Conservation (phyloP, 371 early-diverging fungal species). For the Basidiobolus meristosporus region DNA sequence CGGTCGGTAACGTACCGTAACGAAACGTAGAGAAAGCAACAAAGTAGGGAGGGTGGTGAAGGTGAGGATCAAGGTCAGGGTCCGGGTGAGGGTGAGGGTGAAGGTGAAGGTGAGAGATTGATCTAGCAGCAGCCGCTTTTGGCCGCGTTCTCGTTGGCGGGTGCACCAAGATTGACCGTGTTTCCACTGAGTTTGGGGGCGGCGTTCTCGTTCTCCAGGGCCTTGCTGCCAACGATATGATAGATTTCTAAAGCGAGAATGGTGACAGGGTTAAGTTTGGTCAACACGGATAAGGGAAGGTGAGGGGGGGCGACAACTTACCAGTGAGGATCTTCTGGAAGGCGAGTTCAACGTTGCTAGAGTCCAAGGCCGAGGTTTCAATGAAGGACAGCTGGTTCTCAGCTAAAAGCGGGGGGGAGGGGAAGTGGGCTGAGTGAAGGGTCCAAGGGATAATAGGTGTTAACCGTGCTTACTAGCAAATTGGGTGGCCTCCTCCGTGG, state of each 20-base stretch:
- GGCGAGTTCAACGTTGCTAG: constrained; percentile 44
- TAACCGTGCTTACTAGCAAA: constrained; percentile 88
- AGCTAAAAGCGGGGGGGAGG: constrained; percentile 7
- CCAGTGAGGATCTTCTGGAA: constrained; percentile 44
- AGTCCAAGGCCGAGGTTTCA: constrained; percentile 53
- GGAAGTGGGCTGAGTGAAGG: neutral
- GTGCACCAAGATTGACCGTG: neutral
- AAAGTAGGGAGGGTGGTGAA: too few species aligned
- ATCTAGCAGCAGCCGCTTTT: constrained; percentile 1
- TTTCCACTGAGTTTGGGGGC: neutral
- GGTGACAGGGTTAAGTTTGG: neutral
- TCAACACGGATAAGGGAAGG: too few species aligned
- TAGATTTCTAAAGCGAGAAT: constrained; percentile 50
- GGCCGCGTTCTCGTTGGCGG: neutral
- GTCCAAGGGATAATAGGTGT: constrained; percentile 3
- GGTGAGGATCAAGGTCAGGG: too few species aligned
- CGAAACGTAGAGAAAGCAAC: too few species aligned
- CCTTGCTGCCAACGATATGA: constrained; percentile 81
- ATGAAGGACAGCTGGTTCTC: constrained; percentile 40
- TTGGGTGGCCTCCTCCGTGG: constrained; percentile 90
- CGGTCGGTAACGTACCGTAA: too few species aligned
- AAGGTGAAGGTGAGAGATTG: too few species aligned
- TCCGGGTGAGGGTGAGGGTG: too few species aligned
- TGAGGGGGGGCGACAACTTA: constrained; percentile 4
- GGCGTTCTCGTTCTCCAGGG: constrained; percentile 24